Evolutionary conservation across 2,329 filamentous ascomycete genomes (phyloP), one percentile per base, ranked within the genome.

Genomic region (Thielaviopsis punctulata): DNA sequence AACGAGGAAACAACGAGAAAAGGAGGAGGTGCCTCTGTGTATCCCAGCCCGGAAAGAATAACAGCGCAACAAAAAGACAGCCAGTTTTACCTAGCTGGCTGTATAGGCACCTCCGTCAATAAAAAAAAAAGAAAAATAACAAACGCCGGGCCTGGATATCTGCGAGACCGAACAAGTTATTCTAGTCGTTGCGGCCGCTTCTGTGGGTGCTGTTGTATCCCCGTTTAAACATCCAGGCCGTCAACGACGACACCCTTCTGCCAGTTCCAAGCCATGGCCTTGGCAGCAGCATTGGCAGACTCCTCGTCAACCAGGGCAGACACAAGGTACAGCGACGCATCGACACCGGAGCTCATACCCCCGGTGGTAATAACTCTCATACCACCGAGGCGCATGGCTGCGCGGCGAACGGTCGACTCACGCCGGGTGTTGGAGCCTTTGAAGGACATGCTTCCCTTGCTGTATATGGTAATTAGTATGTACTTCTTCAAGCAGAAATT

Each of bases 391-490:
- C 82, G 77, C 77, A 89, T 81, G 60, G 81, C 80, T 49, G 81
- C 81, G 62, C 86, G 82, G 60, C 86, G 80, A 60, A 81, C 79
- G 63, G 88, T 86, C 45, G 82, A 88, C 72, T 92, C 86, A 61
- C 84, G 81, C 54, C 85, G 80, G 47, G 71, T 72, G 64, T 83
- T 83, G 59, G 80, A 82, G 62, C 81, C 77, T 68, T 84, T 85
- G 71, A 82, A 84, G 46, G 84, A 86, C 67, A 88, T 84, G 65
- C 84, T 88, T 60, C 86, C 86, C 75, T 92, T 92, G 61, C 84
- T 80, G 58, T 54, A 60, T 13, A 13, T 22, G 25, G 13, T 30
- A 15, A 33, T 64, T 58, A 65, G 61, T 52, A 52, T 51, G 10
- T 30, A 45, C 43, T 15, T 7, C 23, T 39, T 8, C 4, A 12